Base-by-base conservation (phyloP, 192 early-diverging fungal genomes). In the Podila verticillata region DNA sequence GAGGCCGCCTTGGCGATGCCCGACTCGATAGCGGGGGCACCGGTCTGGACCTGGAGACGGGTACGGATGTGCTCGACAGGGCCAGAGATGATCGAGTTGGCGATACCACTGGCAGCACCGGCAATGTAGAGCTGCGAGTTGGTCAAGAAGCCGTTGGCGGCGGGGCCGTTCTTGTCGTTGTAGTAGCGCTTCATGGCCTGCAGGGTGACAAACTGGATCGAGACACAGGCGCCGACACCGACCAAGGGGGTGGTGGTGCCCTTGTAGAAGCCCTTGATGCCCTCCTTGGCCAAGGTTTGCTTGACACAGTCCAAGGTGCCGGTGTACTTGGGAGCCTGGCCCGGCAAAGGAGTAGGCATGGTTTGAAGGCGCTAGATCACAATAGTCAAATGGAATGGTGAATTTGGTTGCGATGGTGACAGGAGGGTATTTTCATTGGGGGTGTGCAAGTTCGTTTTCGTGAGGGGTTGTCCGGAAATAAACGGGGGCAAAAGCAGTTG, bases 61-160 rank as follows among this genome's bases (percentile, higher is more conserved):
- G 93, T 96, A 69, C 97, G 89, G 72, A 99, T 93, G 68, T 99
- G 97, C 84, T 99, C 97, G 34, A 99, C 96, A 7, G 97, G 97
- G 1, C 96, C 91, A 9, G 91, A 96, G 3, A 99, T 85, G 19
- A 97, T 77, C 31, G 94, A 95, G 86, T 97, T 97, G 49, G 95
- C 93, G 9, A 95, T 82, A 60, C 97, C 97, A 34, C 93, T 92
- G 0, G 89, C 86, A 34, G 96, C 95, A 35, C 97, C 97, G 19
- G 92, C 88, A 26, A 94, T 70, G 84, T 94, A 98, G 31, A 99
- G 88, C 83, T 99, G 96, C 15, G 86, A 66, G 44, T 90, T 88
- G 32, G 92, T 89, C 7, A 99, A 86, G 26, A 78, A 68, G 8
- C 84, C 83, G 24, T 61, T 74, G 29, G 84, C 68, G 22, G 29